These are phyloP conservation scores for Xanthoconium purpureum DNA, from an alignment of 768 basidiomycete genomes.

Conservation along the genomic window DNA sequence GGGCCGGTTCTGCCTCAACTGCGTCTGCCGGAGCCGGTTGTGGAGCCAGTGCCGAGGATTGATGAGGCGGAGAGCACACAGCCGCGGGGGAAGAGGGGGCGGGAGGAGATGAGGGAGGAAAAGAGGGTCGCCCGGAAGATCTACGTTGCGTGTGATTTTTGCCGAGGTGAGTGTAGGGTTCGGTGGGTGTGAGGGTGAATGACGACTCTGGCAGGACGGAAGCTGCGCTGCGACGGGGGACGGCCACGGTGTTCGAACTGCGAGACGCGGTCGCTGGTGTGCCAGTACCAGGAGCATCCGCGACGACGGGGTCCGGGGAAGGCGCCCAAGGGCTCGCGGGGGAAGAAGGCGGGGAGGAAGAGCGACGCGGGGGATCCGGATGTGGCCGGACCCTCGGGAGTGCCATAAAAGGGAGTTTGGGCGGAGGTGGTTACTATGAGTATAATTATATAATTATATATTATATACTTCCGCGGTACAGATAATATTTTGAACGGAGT, in stretches of 20 bases:
- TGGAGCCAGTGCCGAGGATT: neutral
- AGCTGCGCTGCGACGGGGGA: slow-evolving; percentile 70
- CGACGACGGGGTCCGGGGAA: slow-evolving; percentile 74
- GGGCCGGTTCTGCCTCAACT: slow-evolving; percentile 29
- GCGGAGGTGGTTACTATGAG: slow-evolving; percentile 15
- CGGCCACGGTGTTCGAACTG: slow-evolving; percentile 67
- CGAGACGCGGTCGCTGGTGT: slow-evolving; percentile 46
- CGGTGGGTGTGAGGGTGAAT: neutral
- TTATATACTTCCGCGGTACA: slow-evolving; percentile 30
- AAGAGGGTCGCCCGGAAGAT: slow-evolving; percentile 29
- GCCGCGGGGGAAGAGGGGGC: slow-evolving; percentile 19
- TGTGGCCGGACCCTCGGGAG: slow-evolving; percentile 25
- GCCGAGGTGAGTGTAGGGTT: slow-evolving; percentile 52
- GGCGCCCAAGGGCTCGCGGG: slow-evolving; percentile 57
- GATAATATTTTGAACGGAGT: slow-evolving; percentile 14
- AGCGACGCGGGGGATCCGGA: slow-evolving; percentile 22
- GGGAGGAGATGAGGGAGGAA: slow-evolving; percentile 19
- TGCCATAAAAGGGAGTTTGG: slow-evolving; percentile 22
- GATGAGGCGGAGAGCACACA: slow-evolving; percentile 12
- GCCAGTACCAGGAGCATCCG: slow-evolving; percentile 50
- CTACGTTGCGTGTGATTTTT: slow-evolving; percentile 71
- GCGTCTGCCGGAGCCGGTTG: slow-evolving; percentile 22
- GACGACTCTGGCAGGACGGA: slow-evolving; percentile 48
- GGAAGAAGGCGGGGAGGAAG: slow-evolving; percentile 38
- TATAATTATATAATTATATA: slow-evolving; percentile 25